phyloP scores from a whole-genome alignment of 2,329 filamentous ascomycete species.

The Aspergillus pseudotamarii region DNA sequence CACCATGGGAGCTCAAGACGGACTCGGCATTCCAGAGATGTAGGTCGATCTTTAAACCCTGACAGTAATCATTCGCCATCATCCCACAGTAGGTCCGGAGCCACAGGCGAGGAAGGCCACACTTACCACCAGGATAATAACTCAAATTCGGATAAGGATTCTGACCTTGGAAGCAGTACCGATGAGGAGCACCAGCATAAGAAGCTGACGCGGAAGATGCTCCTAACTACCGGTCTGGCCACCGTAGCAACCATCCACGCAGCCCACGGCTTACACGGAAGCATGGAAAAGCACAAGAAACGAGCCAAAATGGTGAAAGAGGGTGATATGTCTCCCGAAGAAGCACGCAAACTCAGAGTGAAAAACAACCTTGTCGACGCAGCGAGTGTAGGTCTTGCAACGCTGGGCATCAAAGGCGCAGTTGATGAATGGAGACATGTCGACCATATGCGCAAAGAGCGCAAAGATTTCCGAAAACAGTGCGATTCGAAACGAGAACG shows the following conservation, averaged over 20 bases:
- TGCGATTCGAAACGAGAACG: conserved; percentile 46
- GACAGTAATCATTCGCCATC: conserved; percentile 26
- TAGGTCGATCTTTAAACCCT: conserved; percentile 43
- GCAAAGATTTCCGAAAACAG: conserved; percentile 57
- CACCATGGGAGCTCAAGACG: conserved; percentile 32
- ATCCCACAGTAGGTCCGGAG: conserved; percentile 26
- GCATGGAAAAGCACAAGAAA: conserved; percentile 65
- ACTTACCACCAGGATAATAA: conserved; percentile 10
- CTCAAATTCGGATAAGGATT: conserved; percentile 44
- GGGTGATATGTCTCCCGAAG: conserved; percentile 64
- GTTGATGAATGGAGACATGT: conserved; percentile 69
- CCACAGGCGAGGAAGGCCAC: conserved; percentile 20
- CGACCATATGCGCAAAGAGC: conserved; percentile 62
- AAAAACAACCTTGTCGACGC: conserved; percentile 67
- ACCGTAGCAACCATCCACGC: conserved; percentile 71
- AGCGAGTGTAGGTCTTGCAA: conserved; percentile 68
- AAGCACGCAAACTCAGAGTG: conserved; percentile 64
- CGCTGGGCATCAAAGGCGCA: conserved; percentile 68
- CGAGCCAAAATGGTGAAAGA: conserved; percentile 62
- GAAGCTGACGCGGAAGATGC: conserved; percentile 67
- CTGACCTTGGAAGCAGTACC: conserved; percentile 59
- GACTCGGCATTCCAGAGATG: conserved; percentile 45
- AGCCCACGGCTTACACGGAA: conserved; percentile 65
- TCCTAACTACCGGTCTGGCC: conserved; percentile 67
- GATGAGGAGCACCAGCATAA: conserved; percentile 66